Evolutionary conservation across 1,139 yeast species (phyloP).

Genomic region (Blastobotrys elegans): DNA sequence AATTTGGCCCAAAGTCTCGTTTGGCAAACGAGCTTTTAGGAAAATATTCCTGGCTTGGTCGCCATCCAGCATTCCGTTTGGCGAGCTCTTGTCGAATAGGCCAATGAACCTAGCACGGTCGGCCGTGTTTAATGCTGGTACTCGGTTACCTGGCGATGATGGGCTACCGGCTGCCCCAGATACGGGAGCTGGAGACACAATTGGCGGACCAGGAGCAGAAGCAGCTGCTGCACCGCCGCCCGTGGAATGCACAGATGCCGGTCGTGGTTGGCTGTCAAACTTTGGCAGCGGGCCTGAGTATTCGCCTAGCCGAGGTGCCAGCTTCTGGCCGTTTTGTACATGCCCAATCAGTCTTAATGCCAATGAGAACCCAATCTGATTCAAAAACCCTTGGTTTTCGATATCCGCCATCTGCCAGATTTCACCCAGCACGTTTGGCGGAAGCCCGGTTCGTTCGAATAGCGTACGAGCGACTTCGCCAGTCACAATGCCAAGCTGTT

Average conservation of each 20-base stretch:
- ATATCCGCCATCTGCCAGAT: constrained; percentile 92
- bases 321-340: constrained; percentile 68
- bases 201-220: constrained; percentile 22
- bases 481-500: constrained; percentile 73
- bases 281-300: constrained; percentile 47
- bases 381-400: constrained; percentile 77
- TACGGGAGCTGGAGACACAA: constrained; percentile 22
- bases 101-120: constrained; percentile 71
- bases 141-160: constrained; percentile 23
- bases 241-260: constrained; percentile 1
- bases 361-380: constrained; percentile 73
- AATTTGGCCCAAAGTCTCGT: constrained; percentile 70
- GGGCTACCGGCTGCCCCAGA: constrained; percentile 17
- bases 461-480: constrained; percentile 87
- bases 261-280: constrained; percentile 30
- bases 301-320: constrained; percentile 49
- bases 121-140: constrained; percentile 58
- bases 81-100: constrained; percentile 68
- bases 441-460: constrained; percentile 80
- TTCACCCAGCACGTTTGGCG: constrained; percentile 75
- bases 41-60: constrained; percentile 77
- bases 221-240: not conserved
- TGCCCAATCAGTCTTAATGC: constrained; percentile 90
- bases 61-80: constrained; percentile 59
- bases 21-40: constrained; percentile 79